Evolutionary conservation across 1,139 yeast species (phyloP).

Genomic region (Kodamaea sp.): DNA sequence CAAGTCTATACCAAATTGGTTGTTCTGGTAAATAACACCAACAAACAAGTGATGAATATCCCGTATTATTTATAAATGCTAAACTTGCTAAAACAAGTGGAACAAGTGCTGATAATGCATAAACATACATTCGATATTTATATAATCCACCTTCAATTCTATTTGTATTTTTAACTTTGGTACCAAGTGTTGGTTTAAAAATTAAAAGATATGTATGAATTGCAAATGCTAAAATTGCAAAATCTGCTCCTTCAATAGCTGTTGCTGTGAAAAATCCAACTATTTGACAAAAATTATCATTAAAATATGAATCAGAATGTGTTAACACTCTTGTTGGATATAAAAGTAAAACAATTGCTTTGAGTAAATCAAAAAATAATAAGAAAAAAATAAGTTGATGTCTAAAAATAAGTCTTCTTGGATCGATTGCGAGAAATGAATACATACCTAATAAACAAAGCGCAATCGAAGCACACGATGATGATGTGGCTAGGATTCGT

Average conservation of each 20-base stretch:
- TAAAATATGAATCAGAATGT: slow-evolving; percentile 47
- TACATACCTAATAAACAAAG: slow-evolving; percentile 55
- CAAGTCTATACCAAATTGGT: slow-evolving; percentile 75
- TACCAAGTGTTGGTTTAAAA: slow-evolving; percentile 52
- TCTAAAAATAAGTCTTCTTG: slow-evolving; percentile 57
- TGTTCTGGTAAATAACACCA: slow-evolving; percentile 79
- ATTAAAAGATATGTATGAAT: slow-evolving; percentile 76
- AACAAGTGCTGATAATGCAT: slow-evolving; percentile 53
- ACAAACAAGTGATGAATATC: slow-evolving; percentile 62
- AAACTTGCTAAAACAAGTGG: slow-evolving; percentile 71
- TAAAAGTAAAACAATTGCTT: slow-evolving; percentile 65
- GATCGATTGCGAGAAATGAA: slow-evolving; percentile 57
- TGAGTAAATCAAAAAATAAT: slow-evolving; percentile 67
- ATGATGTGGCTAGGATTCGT: slow-evolving; percentile 51
- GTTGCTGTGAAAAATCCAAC: slow-evolving; percentile 84
- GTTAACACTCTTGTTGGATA: slow-evolving; percentile 65
- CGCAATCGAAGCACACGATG: slow-evolving; percentile 56
- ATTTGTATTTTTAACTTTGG: slow-evolving; percentile 41
- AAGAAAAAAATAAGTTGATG: slow-evolving; percentile 70
- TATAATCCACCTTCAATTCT: slow-evolving; percentile 75
- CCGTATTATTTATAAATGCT: slow-evolving; percentile 56
- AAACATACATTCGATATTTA: slow-evolving; percentile 54
- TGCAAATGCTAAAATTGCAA: slow-evolving; percentile 81
- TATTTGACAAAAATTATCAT: slow-evolving; percentile 59
- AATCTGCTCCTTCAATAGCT: slow-evolving; percentile 83